Evolutionary conservation across 306 rosid species (phyloP), one percentile per base, ranked within the genome.

Genomic region (Gillenia trifoliata): DNA sequence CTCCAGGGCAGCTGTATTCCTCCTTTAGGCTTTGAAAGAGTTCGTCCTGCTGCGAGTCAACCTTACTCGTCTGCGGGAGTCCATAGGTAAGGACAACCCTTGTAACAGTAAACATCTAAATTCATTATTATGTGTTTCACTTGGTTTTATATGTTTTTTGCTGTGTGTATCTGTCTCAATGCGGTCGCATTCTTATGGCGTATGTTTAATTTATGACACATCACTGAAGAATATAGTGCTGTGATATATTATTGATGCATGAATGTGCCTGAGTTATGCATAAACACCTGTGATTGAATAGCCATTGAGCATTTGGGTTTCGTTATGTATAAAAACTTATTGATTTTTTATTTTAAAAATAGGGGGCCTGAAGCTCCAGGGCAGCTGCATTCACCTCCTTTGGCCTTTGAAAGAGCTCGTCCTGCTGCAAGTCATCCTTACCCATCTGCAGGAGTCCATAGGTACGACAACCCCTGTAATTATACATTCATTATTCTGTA

Each of bases 311-410:
- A 45, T 19, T 64, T 23, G 43, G 45, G 70, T 45, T 74, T 43
- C 4, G 22, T 54, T 54, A 54, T n/a, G 26, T 54, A n/a, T 54
- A 57, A 22, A 57, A 57, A 57, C 3, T 57, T 57, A 28, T 23
- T 26, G 33, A 6, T 30, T 36, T 45, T 74, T 64, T n/a, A n/a
- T 11, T 65, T 70, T 47, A n/a, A 75, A 20, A 38, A 25, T 64
- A 79, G 86, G 41, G 75, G 70, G 28, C 75, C 64, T 17, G 80
- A 55, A 65, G 57, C 38, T 56, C 26, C 45, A 59, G 62, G 67
- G 70, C 47, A 64, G 31, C 67, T 54, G 28, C 80, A 9, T 28
- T 71, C 78, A 16, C 64, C 70, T 2, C 68, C 29, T 28, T 41
- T 56, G 70, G 59, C 41, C 67, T 71, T 60, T 41, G 68, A 66